A percentile compares a stretch with the other conserved stretches of the same genome.
phyloP scores from a whole-genome alignment of 2,329 filamentous ascomycete genomes.

The Hypoxylon rubiginosum region DNA sequence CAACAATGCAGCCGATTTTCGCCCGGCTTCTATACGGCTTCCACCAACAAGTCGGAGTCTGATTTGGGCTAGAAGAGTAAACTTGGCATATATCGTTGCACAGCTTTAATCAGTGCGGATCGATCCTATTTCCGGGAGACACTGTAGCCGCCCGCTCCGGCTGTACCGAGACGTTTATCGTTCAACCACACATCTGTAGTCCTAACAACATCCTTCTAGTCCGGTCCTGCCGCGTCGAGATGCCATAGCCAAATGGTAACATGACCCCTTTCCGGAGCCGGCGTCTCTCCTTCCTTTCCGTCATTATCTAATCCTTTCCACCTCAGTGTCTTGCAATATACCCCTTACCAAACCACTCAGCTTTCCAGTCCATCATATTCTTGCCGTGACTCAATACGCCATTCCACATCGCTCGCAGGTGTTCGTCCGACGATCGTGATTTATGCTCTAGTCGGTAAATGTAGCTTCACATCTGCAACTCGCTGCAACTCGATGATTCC shows the following conservation, averaged over 20 bases:
- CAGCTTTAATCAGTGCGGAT: conserved; percentile 9
- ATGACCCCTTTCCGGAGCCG: background rate
- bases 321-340: too few relatives aligned
- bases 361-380: too few relatives aligned
- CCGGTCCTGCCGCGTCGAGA: conserved; percentile 1
- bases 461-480: conserved; percentile 4
- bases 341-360: too few relatives aligned
- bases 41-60: background rate
- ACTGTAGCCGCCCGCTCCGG: conserved; percentile 4
- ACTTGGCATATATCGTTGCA: background rate
- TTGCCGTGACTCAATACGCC: too few relatives aligned
- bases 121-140: background rate
- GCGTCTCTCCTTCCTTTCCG: background rate
- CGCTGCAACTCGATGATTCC: conserved; percentile 11
- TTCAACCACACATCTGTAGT: background rate
- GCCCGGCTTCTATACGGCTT: background rate
- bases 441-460: background rate
- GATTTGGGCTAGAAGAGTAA: conserved; percentile 11
- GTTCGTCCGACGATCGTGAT: background rate
- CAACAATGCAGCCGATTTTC: background rate
- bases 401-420: background rate
- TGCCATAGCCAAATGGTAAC: conserved; percentile 1
- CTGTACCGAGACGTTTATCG: conserved; percentile 12
- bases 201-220: background rate
- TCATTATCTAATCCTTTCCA: background rate